Percentiles rank a stretch among this genome's conserved stretches.
phyloP scores from a whole-genome alignment of 2,329 filamentous ascomycete species.

The Penicillium sp. region DNA sequence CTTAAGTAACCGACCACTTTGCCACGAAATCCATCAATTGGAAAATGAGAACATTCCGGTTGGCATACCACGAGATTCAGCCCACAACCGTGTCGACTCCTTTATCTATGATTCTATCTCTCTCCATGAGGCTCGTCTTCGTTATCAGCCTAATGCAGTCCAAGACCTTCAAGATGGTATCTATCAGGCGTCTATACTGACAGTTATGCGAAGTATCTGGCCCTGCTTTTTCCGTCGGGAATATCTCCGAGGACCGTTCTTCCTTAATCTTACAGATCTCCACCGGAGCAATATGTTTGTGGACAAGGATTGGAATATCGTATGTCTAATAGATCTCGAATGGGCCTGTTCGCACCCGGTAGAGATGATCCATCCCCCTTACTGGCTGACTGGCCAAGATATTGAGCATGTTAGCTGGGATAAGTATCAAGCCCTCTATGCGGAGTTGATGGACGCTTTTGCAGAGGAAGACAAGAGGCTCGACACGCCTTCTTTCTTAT shows the following conservation, averaged over 20 bases:
- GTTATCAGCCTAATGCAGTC: slow-evolving; percentile 26
- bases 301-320: slow-evolving; percentile 27
- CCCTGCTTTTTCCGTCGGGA: slow-evolving; percentile 27
- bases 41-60: background rate
- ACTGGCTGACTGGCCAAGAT: slow-evolving; percentile 24
- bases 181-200: slow-evolving; percentile 20
- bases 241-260: slow-evolving; percentile 34
- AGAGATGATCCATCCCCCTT: slow-evolving; percentile 24
- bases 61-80: slow-evolving; percentile 3
- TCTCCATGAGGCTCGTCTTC: slow-evolving; percentile 8
- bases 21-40: slow-evolving; percentile 9
- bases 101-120: slow-evolving; percentile 6
- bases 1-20: slow-evolving; percentile 10
- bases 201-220: slow-evolving; percentile 27
- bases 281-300: slow-evolving; percentile 36
- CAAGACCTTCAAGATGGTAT: slow-evolving; percentile 4
- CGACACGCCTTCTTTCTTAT: too few relatives aligned
- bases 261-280: slow-evolving; percentile 38
- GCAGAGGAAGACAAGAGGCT: slow-evolving; percentile 7
- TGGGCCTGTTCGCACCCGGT: slow-evolving; percentile 25
- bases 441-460: slow-evolving; percentile 16
- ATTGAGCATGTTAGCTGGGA: slow-evolving; percentile 11
- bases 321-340: slow-evolving; percentile 24
- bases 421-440: slow-evolving; percentile 13
- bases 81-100: slow-evolving; percentile 6